Percentiles rank a stretch among this genome's conserved stretches.
Evolutionary conservation across 2,329 filamentous ascomycete species (phyloP).

Genomic region (Ophiostoma quercus): DNA sequence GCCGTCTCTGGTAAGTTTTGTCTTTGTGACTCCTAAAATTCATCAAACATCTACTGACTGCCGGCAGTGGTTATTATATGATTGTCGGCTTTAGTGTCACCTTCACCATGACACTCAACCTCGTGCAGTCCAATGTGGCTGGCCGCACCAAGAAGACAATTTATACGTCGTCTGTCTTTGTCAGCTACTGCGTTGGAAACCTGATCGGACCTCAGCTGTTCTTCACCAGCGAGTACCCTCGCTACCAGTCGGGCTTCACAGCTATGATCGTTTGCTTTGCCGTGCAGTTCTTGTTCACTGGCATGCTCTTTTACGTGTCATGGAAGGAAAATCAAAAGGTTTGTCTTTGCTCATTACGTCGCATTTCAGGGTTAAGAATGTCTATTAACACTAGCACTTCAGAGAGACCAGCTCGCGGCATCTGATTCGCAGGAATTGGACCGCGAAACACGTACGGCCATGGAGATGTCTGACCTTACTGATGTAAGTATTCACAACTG

Average conservation of each 20-base stretch:
- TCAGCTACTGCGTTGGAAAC: not conserved
- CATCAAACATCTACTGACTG: not conserved
- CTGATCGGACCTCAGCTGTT: not conserved
- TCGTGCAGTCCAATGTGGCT: not conserved
- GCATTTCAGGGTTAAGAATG: not conserved
- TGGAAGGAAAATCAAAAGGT: not conserved
- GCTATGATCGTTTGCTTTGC: not conserved
- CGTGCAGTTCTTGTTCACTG: not conserved
- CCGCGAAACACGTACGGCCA: not conserved
- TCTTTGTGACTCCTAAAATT: no score
- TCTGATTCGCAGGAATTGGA: not conserved
- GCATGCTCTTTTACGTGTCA: not conserved
- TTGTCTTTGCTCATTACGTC: not conserved
- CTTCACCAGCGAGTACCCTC: not conserved
- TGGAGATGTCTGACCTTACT: not conserved
- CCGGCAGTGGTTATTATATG: not conserved
- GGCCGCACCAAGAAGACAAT: not conserved
- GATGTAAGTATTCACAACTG: not conserved
- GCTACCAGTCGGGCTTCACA: not conserved
- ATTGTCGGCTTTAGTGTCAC: not conserved
- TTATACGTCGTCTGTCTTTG: not conserved
- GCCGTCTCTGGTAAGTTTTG: not conserved
- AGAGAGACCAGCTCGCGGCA: not conserved
- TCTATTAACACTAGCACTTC: not conserved
- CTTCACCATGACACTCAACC: not conserved